Evolutionary conservation across 2,329 filamentous ascomycete species (phyloP).

Genomic region (Aureobasidium sp.): DNA sequence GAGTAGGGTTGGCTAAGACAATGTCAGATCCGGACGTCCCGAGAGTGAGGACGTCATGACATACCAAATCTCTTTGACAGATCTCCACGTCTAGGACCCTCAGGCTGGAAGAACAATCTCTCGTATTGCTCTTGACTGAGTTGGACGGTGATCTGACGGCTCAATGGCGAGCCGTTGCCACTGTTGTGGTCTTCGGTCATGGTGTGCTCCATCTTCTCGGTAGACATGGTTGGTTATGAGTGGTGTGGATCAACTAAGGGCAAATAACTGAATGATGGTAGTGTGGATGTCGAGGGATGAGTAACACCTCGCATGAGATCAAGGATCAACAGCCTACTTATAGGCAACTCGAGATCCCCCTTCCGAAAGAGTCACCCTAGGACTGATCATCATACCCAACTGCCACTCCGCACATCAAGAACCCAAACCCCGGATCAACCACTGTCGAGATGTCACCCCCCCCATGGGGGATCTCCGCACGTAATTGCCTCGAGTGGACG

Average conservation of each 20-base stretch:
- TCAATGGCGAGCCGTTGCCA: slow-evolving; percentile 18
- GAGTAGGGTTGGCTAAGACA: slow-evolving; percentile 22
- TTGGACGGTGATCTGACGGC: slow-evolving; percentile 23
- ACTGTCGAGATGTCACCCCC: too few relatives aligned
- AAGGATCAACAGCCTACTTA: slow-evolving; percentile 8
- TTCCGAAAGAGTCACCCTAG: neutral
- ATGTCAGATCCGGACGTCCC: too few relatives aligned
- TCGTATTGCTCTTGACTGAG: slow-evolving; percentile 26
- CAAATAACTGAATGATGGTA: neutral
- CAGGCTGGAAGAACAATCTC: slow-evolving; percentile 25
- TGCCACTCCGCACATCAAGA: neutral
- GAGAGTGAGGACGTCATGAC: too few relatives aligned
- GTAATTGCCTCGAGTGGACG: neutral
- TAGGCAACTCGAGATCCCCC: neutral
- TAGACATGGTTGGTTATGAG: neutral
- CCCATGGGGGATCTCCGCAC: neutral
- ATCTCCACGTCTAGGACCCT: slow-evolving; percentile 22
- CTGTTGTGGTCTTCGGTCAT: neutral
- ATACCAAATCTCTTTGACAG: slow-evolving; percentile 24
- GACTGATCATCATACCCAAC: neutral
- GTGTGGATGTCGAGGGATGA: neutral
- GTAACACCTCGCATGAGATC: neutral
- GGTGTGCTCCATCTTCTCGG: slow-evolving; percentile 14
- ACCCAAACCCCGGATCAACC: slow-evolving; percentile 6
- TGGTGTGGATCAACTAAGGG: neutral